Conservation (phyloP, 768 basidiomycete genomes). For the Boletellus ananiceps region DNA sequence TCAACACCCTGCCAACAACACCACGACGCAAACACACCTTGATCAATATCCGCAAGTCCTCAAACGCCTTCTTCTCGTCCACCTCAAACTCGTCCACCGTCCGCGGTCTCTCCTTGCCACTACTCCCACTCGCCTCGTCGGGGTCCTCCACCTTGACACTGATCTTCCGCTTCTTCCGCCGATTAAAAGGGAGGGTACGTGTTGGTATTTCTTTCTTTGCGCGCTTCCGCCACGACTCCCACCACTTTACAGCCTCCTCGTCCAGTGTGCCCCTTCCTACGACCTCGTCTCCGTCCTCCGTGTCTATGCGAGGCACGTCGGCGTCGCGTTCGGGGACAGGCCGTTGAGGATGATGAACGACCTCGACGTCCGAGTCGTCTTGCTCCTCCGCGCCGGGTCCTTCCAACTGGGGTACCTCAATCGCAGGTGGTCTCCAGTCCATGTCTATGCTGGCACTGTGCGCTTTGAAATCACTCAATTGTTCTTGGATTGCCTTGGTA, state of each 20-base stretch:
- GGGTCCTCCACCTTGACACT: conserved; percentile 25
- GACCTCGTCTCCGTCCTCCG: conserved; percentile 20
- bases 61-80: conserved; percentile 60
- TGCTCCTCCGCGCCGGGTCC: conserved; percentile 24
- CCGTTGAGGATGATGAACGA: conserved; percentile 12
- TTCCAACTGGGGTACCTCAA: conserved; percentile 22
- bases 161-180: conserved; percentile 42
- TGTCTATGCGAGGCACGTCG: conserved; percentile 19
- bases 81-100: conserved; percentile 59
- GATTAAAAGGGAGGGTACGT: conserved; percentile 27
- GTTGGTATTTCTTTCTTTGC: conserved; percentile 30
- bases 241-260: conserved; percentile 54
- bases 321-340: conserved; percentile 17
- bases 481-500: conserved; percentile 81
- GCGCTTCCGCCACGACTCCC: conserved; percentile 67
- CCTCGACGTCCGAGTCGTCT: conserved; percentile 28
- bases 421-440: conserved; percentile 28
- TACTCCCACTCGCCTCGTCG: conserved; percentile 24
- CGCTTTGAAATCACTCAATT: conserved; percentile 73
- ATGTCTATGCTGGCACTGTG: conserved; percentile 56
- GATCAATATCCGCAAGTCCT: conserved; percentile 90
- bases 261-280: conserved; percentile 41
- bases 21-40: conserved; percentile 54
- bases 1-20: conserved; percentile 4
- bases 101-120: conserved; percentile 44